Conservation (phyloP, 1,284 basidiomycete genomes). For the Boletus sp. region DNA sequence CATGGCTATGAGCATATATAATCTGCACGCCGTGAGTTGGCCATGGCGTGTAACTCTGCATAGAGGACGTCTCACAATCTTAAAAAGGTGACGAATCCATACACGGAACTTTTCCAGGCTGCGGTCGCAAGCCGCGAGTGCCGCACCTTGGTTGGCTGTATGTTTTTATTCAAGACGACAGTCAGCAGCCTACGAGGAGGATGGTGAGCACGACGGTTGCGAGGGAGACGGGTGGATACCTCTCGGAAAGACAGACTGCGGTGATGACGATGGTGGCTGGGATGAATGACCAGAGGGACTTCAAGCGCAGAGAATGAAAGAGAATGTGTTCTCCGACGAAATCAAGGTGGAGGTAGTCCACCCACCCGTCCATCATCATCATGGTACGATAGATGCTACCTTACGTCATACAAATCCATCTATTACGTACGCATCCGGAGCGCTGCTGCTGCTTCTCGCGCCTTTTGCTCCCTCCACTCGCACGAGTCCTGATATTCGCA, state of each 20-base stretch:
- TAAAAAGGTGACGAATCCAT: constrained; percentile 52
- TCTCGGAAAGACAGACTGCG: constrained; percentile 52
- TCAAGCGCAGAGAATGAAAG: constrained; percentile 46
- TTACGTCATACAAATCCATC: constrained; percentile 7
- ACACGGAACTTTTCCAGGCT: constrained; percentile 51
- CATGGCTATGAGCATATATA: constrained; percentile 72
- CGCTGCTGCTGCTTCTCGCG: constrained; percentile 47
- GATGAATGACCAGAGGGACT: constrained; percentile 45
- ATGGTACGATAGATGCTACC: no score
- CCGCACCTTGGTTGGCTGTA: constrained; percentile 39
- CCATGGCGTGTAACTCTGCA: background rate
- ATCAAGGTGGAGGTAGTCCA: constrained; percentile 50
- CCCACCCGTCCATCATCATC: constrained; percentile 42
- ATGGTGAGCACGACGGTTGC: constrained; percentile 2
- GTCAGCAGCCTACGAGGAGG: constrained; percentile 44
- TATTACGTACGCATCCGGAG: no score
- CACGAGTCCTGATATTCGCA: constrained; percentile 80
- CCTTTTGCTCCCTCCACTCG: constrained; percentile 78
- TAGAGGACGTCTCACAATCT: constrained; percentile 47
- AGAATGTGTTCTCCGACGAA: constrained; percentile 57
- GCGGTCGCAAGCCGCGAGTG: constrained; percentile 43
- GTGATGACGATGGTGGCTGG: constrained; percentile 44
- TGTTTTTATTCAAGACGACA: constrained; percentile 44
- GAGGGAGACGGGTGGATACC: constrained; percentile 38
- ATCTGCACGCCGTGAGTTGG: constrained; percentile 33